Base-by-base conservation (phyloP, 139 green algal species). In the Pleodorina starrii region DNA sequence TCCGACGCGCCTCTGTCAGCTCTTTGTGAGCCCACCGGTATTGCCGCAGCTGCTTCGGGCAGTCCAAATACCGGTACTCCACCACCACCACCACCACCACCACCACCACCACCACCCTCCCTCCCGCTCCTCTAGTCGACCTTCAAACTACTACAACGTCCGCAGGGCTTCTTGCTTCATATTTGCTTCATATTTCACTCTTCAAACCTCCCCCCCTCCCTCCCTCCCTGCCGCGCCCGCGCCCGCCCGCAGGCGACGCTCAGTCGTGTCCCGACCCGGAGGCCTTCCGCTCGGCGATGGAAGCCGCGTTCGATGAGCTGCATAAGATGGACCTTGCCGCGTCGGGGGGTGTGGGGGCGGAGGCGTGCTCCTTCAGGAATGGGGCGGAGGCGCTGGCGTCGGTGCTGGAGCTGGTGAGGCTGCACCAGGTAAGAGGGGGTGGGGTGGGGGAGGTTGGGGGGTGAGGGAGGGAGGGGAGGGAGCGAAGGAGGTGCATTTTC, bases 381-480 rank as follows among this genome's bases (percentile, higher is more conserved):
- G 93, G 91, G 0, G 95, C 94, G n/a, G 96, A 97, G 17, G 96
- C 95, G 6, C 92, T 99, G 75, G 87, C 93, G 0, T 85, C 92
- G 0, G 93, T 97, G 27, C 85, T 99, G 76, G 96, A 99, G 81
- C 88, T 97, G 19, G 93, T 98, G 1, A 90, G 97, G n/a, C 82
- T 91, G 85, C 92, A 98, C 92, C 46, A 94, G 42, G 92, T 96
- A 46, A 1, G 68, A 44, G 17, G 32, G 68, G 57, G 57, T 32
- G 5, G 57, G 57, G 12, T 19, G n/a, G 23, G 57, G 17, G 5
- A 23, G 57, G 57, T n/a, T 32, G 12, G 57, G 17, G 17, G 57
- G 57, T 23, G 57, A 29, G 23, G 5, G 11, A 12, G 48, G 48
- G 48, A 57, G 12, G 40, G 36, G 17, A 23, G 69, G 32, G 38